Conservation (phyloP, 2,329 filamentous ascomycete species). For the Colletotrichum limetticola region DNA sequence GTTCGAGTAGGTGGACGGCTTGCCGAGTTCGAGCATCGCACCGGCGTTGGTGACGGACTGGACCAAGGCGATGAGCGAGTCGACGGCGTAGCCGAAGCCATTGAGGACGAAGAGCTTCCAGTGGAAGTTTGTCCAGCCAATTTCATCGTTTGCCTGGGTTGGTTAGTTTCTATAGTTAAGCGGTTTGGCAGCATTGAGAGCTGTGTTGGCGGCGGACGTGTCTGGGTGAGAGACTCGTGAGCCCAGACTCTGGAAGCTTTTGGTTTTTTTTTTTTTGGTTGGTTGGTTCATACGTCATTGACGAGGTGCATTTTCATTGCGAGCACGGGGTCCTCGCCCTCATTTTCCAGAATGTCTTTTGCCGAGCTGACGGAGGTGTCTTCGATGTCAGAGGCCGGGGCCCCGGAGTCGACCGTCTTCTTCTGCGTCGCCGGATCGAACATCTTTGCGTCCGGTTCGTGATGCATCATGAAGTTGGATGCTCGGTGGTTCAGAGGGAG, state of each 20-base stretch:
- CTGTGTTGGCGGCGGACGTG: no score
- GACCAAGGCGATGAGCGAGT: constrained; percentile 61
- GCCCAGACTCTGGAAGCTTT: not conserved
- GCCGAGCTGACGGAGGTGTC: constrained; percentile 32
- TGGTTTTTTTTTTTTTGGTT: not conserved
- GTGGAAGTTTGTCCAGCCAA: constrained; percentile 70
- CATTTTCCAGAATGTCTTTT: constrained; percentile 65
- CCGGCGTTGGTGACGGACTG: constrained; percentile 64
- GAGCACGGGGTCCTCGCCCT: constrained; percentile 70
- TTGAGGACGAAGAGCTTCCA: constrained; percentile 71
- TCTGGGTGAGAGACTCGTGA: not conserved
- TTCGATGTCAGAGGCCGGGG: constrained; percentile 3
- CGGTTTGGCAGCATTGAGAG: not conserved
- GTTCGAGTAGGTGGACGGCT: constrained; percentile 55
- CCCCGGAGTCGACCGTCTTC: constrained; percentile 17
- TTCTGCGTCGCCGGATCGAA: constrained; percentile 14
- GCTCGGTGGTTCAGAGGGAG: not conserved
- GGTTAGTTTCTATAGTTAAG: constrained; percentile 5
- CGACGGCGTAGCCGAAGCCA: constrained; percentile 66
- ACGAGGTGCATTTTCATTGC: constrained; percentile 76
- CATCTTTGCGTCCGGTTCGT: not conserved
- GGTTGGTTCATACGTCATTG: constrained; percentile 65
- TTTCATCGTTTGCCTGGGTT: constrained; percentile 63
- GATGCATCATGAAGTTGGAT: not conserved
- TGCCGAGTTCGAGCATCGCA: constrained; percentile 39